Conservation (phyloP, 1,139 yeast species). For the Nakaseomyces sp. region DNA sequence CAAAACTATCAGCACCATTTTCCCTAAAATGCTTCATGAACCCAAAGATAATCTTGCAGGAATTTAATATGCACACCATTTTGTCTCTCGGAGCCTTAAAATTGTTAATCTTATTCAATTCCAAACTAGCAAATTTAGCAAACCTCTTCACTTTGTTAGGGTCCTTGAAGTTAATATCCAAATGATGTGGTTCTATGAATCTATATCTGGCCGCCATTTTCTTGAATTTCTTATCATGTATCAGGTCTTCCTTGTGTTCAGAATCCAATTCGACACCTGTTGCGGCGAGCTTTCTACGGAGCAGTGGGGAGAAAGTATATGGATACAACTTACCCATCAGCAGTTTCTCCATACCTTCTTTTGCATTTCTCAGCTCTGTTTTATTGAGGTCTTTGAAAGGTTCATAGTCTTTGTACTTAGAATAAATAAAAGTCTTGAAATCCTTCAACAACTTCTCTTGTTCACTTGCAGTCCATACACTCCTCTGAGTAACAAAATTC, state of each 20-base stretch:
- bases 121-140: slow-evolving; percentile 59
- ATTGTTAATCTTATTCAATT: slow-evolving; percentile 66
- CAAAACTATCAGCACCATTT: slow-evolving; percentile 85
- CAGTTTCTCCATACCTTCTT: slow-evolving; percentile 88
- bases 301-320: slow-evolving; percentile 74
- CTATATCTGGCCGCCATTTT: slow-evolving; percentile 55
- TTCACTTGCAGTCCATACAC: slow-evolving; percentile 59
- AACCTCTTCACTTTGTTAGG: slow-evolving; percentile 46
- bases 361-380: slow-evolving; percentile 57
- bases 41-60: slow-evolving; percentile 89
- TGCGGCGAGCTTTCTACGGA: slow-evolving; percentile 34
- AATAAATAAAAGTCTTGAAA: slow-evolving; percentile 61
- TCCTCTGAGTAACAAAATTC: slow-evolving; percentile 59
- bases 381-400: slow-evolving; percentile 67
- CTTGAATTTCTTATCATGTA: slow-evolving; percentile 49
- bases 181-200: slow-evolving; percentile 71
- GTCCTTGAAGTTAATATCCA: slow-evolving; percentile 48
- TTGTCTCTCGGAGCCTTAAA: slow-evolving; percentile 94
- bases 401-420: slow-evolving; percentile 54
- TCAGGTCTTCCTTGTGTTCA: slow-evolving; percentile 53
- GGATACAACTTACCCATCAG: slow-evolving; percentile 79
- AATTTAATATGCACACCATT: slow-evolving; percentile 79
- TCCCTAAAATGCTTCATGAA: slow-evolving; percentile 56
- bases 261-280: slow-evolving; percentile 32
- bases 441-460: slow-evolving; percentile 69